Evolutionary conservation across 2,329 filamentous ascomycete species (phyloP).

Genomic region (Dactylellina cionopaga): DNA sequence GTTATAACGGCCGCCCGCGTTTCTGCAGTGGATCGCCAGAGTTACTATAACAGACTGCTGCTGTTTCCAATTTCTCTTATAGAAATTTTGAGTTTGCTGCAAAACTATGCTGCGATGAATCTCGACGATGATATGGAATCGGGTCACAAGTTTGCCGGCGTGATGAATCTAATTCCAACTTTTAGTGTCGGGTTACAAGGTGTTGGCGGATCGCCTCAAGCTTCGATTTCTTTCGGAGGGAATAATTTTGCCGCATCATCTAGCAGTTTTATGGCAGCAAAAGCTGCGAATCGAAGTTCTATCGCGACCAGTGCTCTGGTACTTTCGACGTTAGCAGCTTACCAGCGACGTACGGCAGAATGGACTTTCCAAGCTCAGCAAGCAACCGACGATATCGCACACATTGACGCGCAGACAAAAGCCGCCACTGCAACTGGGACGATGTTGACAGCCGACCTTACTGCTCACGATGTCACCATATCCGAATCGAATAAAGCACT

Average conservation of each 20-base stretch:
- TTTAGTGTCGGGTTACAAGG: not conserved
- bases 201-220: conserved; percentile 1
- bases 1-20: conserved; percentile 33
- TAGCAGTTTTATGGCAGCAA: not conserved
- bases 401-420: not conserved
- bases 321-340: not conserved
- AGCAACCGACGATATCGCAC: not conserved
- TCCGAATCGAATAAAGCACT: not conserved
- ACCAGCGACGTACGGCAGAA: not conserved
- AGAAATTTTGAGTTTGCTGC: not conserved
- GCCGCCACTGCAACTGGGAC: not conserved
- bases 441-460: not conserved
- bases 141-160: not conserved
- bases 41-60: not conserved
- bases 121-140: not conserved
- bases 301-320: not conserved
- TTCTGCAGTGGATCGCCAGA: not conserved
- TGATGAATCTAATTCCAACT: not conserved
- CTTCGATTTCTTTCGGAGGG: not conserved
- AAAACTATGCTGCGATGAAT: not conserved
- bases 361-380: not conserved
- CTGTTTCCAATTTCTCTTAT: not conserved
- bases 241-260: not conserved
- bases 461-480: not conserved
- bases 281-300: not conserved